Base-by-base conservation (phyloP, 768 basidiomycete species). In the Collybia sp. region DNA sequence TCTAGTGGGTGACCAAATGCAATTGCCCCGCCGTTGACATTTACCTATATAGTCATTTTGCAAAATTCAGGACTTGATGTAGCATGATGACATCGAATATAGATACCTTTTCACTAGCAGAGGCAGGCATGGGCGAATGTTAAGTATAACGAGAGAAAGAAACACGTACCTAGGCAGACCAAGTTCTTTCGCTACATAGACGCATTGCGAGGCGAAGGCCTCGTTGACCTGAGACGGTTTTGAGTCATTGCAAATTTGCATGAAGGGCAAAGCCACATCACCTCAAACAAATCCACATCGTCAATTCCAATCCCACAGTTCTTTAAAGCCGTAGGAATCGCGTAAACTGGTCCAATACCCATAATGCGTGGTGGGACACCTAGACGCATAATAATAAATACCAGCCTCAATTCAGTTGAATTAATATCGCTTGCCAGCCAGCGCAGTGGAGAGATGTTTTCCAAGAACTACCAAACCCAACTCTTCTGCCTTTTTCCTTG, bases 11-110 rank as follows among this genome's bases (percentile, higher is more conserved):
- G 87, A 0, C 88, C 87, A 35, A 92, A 71, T 16, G 89, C 91
- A 57, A 94, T 94, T 1, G 91, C 91, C 2, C 93, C 93, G 12
- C 93, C 92, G 49, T 93, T 92, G 19, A 90, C 87, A 56, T 93
- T 93, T 15, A 91, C 82, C 72, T 87, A 42, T 34, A 40, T 8
- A 25, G 25, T 42, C 36, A 36, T 17, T 13, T 47, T 17, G 35
- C 42, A 30, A 32, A 48, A 15, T 31, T 10, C 32, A 34, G 10
- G 31, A 38, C 12, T 1, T 30, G 39, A 36, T 31, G 12, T 16
- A 3, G 25, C 25, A 25, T 25, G 25, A 25, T 3, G 8, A 25
- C 25, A 25, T 8, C 8, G 8, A 8, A 25, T 25, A 8, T 25
- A 25, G 25, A 25, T 25, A 25, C 70, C 60, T 71, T 73, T 16